These are phyloP conservation scores for Suhomyces bolitotheri DNA, from an alignment of 1,139 yeast species.

Conservation along the genomic window DNA sequence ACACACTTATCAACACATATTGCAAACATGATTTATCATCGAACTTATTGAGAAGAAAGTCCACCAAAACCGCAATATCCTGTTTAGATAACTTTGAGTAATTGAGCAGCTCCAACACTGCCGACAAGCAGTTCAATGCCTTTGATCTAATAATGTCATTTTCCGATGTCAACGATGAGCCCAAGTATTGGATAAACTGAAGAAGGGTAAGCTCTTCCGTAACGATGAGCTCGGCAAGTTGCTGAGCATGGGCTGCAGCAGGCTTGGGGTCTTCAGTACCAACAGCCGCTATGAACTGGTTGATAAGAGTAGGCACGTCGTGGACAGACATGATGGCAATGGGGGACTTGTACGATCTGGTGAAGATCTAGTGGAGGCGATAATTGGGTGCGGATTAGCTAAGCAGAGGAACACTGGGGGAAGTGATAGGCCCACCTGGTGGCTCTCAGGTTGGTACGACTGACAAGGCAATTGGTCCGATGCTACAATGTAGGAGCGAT, in stretches of 20 bases:
- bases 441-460: too few species aligned
- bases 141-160: constrained; percentile 51
- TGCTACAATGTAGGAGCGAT: too few species aligned
- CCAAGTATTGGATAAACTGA: constrained; percentile 54
- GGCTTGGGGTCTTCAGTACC: constrained; percentile 32
- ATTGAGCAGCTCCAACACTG: constrained; percentile 44
- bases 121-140: constrained; percentile 61
- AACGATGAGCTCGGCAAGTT: constrained; percentile 32
- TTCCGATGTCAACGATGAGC: constrained; percentile 65
- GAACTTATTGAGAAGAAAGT: constrained; percentile 64
- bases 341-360: neutral
- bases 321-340: constrained; percentile 1
- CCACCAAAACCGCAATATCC: constrained; percentile 67
- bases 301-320: constrained; percentile 29
- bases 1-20: constrained; percentile 57
- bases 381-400: too few species aligned
- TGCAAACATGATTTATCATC: constrained; percentile 60
- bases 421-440: too few species aligned
- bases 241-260: constrained; percentile 29
- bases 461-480: too few species aligned
- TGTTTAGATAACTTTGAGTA: constrained; percentile 47
- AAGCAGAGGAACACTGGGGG: too few species aligned
- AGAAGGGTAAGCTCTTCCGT: constrained; percentile 44
- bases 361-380: too few species aligned
- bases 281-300: constrained; percentile 44